A percentile compares a stretch with the other conserved stretches of the same genome.
phyloP scores from a whole-genome alignment of 495 filamentous ascomycete species.

The Penicillium roqueforti region DNA sequence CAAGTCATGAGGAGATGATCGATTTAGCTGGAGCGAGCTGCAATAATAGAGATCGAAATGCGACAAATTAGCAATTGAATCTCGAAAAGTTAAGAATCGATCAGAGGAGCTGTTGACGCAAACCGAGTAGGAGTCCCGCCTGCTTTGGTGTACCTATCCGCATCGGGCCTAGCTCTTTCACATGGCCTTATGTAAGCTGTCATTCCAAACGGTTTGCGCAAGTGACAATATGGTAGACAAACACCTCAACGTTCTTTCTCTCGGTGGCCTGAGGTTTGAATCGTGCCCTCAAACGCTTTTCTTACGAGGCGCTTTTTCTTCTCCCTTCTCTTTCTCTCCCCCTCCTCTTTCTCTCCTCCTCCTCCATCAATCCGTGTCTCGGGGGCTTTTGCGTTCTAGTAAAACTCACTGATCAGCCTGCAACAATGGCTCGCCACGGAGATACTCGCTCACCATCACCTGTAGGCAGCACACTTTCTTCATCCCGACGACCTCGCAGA shows the following conservation, averaged over 20 bases:
- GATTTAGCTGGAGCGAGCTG: not conserved
- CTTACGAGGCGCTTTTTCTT: not conserved
- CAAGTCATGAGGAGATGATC: slow-evolving; percentile 27
- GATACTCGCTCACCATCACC: slow-evolving; percentile 94
- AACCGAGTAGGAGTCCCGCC: slow-evolving; percentile 22
- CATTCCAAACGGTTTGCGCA: slow-evolving; percentile 1
- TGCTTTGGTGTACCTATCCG: slow-evolving; percentile 26
- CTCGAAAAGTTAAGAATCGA: slow-evolving; percentile 4
- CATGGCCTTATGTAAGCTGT: slow-evolving; percentile 15
- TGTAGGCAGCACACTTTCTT: slow-evolving; percentile 82
- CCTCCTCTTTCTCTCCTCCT: not conserved
- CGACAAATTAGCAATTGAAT: slow-evolving; percentile 3
- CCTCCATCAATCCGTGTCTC: slow-evolving; percentile 17
- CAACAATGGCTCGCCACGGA: slow-evolving; percentile 84
- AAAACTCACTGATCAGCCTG: slow-evolving; percentile 61
- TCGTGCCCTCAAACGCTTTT: not conserved
- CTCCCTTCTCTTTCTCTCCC: not conserved
- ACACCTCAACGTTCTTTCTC: slow-evolving; percentile 5
- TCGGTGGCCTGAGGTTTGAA: not conserved
- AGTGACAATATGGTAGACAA: not conserved
- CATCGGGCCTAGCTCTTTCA: slow-evolving; percentile 18
- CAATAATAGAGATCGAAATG: not conserved
- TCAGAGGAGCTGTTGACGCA: slow-evolving; percentile 30
- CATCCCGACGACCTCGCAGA: slow-evolving; percentile 66
- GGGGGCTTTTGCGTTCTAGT: slow-evolving; percentile 48